Base-by-base conservation (phyloP, 257 asterid genomes). In the Capsicum baccatum region DNA sequence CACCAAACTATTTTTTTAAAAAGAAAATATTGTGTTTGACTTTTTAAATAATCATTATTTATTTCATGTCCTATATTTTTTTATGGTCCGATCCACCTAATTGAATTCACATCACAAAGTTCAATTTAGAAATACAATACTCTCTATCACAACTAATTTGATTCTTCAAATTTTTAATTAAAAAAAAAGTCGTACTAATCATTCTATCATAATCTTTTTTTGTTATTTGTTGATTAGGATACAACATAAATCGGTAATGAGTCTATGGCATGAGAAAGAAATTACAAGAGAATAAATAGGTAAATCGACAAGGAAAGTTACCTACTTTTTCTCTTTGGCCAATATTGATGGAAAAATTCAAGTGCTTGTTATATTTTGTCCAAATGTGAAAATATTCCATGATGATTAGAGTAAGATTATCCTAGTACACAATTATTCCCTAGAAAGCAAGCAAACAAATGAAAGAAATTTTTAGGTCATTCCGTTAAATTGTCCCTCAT, bases 311-410 rank as follows among this genome's bases (percentile, higher is more conserved):
- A 74, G 60, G 80, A 74, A 74, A 50, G n/a, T 3, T 37, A 74
- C 80, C 80, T 74, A 74, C 44, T 19, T 48, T 69, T 74, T 74
- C 19, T 48, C 19, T 74, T 39, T 74, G 80, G 60, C 80, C 17
- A 5, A 3, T 71, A 14, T 50, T 48, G n/a, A 50, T 48, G 60
- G 60, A 74, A 60, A 47, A 74, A 19, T 19, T 74, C 12, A n/a
- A 47, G 11, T 39, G 42, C 50, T 48, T 48, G 60, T 21, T 6
- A 6, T 74, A 11, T 70, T 47, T 44, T 70, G 35, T 44, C 56
- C 79, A 71, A 44, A 44, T 71, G 9, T 44, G 37, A 71, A 71
- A 71, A 71, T 71, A 26, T 44, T 44, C 57, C 15, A 71, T 71
- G 79, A 71, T 71, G 8, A 71, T 71, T 71, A 71, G 16, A 71